Evolutionary conservation across 208 protist genomes (phyloP).

Genomic region (Leishmania turanica): DNA sequence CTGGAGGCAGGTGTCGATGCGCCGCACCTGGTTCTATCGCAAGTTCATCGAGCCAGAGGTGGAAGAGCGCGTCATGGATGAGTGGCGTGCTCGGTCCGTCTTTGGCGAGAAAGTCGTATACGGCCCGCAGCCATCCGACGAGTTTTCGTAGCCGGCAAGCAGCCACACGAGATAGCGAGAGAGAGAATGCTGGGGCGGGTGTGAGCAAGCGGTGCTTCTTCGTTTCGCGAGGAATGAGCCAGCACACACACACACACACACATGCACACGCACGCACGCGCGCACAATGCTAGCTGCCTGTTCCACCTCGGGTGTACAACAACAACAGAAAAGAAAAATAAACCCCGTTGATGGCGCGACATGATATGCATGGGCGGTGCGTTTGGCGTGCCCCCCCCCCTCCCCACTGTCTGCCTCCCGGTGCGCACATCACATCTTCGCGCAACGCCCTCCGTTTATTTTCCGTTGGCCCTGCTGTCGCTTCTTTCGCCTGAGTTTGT

Average conservation of each 20-base stretch:
- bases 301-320: background rate
- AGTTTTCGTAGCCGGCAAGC: conserved; percentile 25
- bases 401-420: too few species aligned
- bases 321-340: background rate
- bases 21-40: conserved; percentile 80
- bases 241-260: background rate
- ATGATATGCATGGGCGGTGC: background rate
- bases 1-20: conserved; percentile 83
- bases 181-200: background rate
- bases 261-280: background rate
- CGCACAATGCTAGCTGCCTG: background rate
- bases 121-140: conserved; percentile 47
- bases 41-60: conserved; percentile 82
- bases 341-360: background rate
- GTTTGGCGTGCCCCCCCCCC: background rate
- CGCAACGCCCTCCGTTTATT: too few species aligned
- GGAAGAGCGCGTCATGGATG: conserved; percentile 59
- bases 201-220: background rate
- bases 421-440: too few species aligned
- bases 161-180: background rate
- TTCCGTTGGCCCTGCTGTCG: background rate
- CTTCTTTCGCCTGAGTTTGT: background rate
- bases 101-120: conserved; percentile 79
- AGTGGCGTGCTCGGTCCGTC: conserved; percentile 62
- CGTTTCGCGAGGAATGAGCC: background rate